Evolutionary conservation across 2,329 filamentous ascomycete species (phyloP).

Genomic region (Zalaria obscura): DNA sequence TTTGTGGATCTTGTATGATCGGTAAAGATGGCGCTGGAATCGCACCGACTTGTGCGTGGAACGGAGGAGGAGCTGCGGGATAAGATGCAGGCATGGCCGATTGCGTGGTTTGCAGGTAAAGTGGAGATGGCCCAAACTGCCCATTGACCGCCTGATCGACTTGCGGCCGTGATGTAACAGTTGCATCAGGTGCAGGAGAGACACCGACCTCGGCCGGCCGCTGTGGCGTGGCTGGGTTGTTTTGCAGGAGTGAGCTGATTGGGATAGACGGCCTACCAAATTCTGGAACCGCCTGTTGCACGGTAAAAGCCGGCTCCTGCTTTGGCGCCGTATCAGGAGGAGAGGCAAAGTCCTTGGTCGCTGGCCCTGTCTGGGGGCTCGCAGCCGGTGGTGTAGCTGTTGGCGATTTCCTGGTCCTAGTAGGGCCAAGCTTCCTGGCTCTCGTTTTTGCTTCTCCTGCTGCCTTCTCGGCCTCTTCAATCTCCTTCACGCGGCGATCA

Average conservation of each 20-base stretch:
- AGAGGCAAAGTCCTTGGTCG: background rate
- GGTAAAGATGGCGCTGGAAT: too few relatives aligned
- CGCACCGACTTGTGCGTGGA: too few relatives aligned
- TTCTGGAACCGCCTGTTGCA: background rate
- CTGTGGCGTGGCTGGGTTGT: background rate
- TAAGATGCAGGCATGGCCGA: too few relatives aligned
- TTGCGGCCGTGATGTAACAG: too few relatives aligned
- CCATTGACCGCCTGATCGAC: too few relatives aligned
- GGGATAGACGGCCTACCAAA: too few relatives aligned
- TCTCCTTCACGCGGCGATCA: slow-evolving; percentile 24
- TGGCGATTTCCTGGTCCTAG: background rate
- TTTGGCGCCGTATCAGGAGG: background rate
- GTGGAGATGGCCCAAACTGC: too few relatives aligned
- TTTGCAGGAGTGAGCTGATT: background rate
- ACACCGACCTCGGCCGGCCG: too few relatives aligned
- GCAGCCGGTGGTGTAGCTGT: background rate
- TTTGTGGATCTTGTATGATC: too few relatives aligned
- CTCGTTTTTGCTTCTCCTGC: slow-evolving; percentile 26
- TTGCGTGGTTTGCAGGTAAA: too few relatives aligned
- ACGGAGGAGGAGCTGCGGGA: too few relatives aligned
- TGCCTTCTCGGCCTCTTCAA: slow-evolving; percentile 31
- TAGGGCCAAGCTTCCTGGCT: slow-evolving; percentile 3
- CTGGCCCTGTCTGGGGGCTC: background rate
- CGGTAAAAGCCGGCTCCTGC: background rate
- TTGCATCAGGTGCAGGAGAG: too few relatives aligned